phyloP scores from a whole-genome alignment of 805 yeast species.

The Kodamaea neixiangensis region DNA sequence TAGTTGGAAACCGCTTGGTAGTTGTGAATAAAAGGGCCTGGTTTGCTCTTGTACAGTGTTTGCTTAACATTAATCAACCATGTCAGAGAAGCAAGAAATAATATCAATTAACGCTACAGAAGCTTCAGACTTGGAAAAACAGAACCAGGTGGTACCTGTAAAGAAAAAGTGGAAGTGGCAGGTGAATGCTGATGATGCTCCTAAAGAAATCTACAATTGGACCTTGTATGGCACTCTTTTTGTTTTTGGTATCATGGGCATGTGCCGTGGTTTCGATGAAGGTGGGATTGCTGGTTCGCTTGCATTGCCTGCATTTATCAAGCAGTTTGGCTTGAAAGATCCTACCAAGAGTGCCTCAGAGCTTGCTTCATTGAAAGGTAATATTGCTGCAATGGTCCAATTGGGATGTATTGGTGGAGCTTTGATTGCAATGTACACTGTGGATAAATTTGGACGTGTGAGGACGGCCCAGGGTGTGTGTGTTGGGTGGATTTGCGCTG shows the following conservation, averaged over 20 bases:
- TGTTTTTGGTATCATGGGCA: conserved; percentile 56
- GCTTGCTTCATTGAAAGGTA: conserved; percentile 23
- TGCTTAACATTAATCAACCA: neutral
- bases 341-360: conserved; percentile 29
- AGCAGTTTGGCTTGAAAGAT: conserved; percentile 47
- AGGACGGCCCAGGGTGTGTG: conserved; percentile 25
- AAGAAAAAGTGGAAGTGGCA: conserved; percentile 21
- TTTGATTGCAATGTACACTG: conserved; percentile 25
- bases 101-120: neutral
- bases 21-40: neutral
- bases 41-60: neutral
- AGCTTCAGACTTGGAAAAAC: neutral
- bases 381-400: conserved; percentile 28
- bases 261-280: conserved; percentile 61
- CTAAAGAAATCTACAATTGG: conserved; percentile 49
- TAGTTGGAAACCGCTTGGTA: neutral
- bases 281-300: conserved; percentile 51
- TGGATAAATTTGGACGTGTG: conserved; percentile 25
- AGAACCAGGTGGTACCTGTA: neutral
- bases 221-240: conserved; percentile 46
- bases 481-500: conserved; percentile 22
- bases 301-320: conserved; percentile 43
- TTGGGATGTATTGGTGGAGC: conserved; percentile 27
- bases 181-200: conserved; percentile 33
- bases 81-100: neutral